phyloP scores from a whole-genome alignment of 768 basidiomycete species.

The Russula brevipes region DNA sequence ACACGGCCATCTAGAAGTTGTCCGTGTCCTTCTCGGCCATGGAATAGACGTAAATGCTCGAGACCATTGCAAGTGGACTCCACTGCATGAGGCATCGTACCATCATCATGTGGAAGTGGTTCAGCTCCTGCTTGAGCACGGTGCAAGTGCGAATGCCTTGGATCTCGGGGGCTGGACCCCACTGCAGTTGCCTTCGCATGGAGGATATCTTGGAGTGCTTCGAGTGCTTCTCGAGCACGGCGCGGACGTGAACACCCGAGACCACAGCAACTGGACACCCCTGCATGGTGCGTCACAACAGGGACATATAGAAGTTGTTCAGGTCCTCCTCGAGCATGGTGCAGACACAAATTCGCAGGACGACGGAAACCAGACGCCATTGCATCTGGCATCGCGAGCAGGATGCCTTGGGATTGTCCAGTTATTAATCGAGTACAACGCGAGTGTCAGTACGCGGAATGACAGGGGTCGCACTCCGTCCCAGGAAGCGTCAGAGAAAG shows the following conservation, averaged over 20 bases:
- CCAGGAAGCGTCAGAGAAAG: not conserved
- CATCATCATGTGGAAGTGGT: not conserved
- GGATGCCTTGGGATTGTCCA: too few species aligned
- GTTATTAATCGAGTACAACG: too few species aligned
- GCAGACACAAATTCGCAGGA: not conserved
- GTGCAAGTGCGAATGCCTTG: not conserved
- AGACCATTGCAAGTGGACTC: not conserved
- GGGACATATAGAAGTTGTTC: not conserved
- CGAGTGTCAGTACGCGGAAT: too few species aligned
- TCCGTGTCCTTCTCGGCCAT: not conserved
- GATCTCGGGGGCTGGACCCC: not conserved
- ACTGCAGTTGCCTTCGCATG: not conserved
- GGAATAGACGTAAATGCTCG: not conserved
- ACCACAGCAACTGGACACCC: not conserved
- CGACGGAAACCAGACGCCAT: not conserved
- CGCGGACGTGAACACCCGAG: not conserved
- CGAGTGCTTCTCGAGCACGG: too few species aligned
- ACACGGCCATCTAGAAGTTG: not conserved
- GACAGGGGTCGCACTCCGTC: too few species aligned
- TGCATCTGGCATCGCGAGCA: not conserved
- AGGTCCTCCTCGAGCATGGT: not conserved
- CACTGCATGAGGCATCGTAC: not conserved
- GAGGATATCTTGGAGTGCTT: not conserved
- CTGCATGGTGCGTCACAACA: not conserved
- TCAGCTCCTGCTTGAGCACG: not conserved